phyloP scores from a whole-genome alignment of 2,329 filamentous ascomycete genomes.

The Sclerotinia subarctica region DNA sequence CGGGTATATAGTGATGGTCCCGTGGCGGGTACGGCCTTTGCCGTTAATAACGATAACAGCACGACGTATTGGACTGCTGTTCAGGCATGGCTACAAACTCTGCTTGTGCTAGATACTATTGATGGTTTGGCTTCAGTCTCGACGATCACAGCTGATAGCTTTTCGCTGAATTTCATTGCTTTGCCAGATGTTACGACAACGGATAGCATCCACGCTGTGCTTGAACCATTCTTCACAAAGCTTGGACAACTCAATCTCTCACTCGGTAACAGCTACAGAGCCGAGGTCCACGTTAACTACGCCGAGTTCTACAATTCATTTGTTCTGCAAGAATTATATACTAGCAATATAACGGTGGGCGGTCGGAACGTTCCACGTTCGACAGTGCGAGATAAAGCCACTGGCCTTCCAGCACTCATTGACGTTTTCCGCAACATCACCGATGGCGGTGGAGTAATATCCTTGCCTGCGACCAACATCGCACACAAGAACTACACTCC shows the following conservation, averaged over 20 bases:
- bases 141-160: not conserved
- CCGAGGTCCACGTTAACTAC: not conserved
- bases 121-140: not conserved
- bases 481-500: not conserved
- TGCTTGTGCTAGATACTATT: not conserved
- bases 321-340: not conserved
- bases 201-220: not conserved
- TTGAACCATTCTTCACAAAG: not conserved
- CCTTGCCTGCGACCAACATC: not conserved
- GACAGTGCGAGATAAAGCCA: not conserved
- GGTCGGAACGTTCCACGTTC: not conserved
- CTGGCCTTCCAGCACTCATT: not conserved
- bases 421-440: not conserved
- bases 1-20: constrained; percentile 9
- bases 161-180: not conserved
- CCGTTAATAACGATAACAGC: not conserved
- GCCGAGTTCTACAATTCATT: not conserved
- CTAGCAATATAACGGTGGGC: not conserved
- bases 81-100: not conserved
- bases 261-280: not conserved
- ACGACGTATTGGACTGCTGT: not conserved
- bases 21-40: not conserved
- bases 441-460: not conserved
- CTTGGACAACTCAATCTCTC: not conserved
- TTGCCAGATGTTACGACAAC: constrained; percentile 1